Base-by-base conservation (phyloP, 441 rosid genomes). In the Francoa sonchifolia region DNA sequence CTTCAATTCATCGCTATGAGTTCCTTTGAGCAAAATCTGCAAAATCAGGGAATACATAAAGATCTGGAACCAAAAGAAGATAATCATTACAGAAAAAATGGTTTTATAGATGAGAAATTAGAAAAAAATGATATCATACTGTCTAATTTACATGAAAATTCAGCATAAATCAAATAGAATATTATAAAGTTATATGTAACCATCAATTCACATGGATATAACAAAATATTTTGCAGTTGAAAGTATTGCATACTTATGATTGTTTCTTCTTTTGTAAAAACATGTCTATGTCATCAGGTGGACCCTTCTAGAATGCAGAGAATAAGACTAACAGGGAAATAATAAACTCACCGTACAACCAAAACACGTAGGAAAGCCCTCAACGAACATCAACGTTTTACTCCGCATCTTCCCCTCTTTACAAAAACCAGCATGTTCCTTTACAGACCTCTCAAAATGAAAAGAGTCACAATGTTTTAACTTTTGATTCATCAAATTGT, bases 11-110 rank as follows among this genome's bases (percentile, higher is more conserved):
- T 76, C 75, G 17, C 80, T 74, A 40, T 77, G 71, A 65, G 83
- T 65, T 64, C 99, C 99, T 75, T 77, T 86, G 58, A 90, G 69
- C 67, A 90, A 72, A 62, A 90, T 71, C 99, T 90, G 83, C 61
- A 69, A 40, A 26, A 66, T 25, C 6, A 44, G 11, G 40, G 17
- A 32, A 30, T 18, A 31, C 22, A 47, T 20, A 10, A 13, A 49
- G 21, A 12, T 33, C 1, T 12, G 36, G 12, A 1, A 15, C 1
- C n/a, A 12, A 15, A 33, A 3, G 6, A 8, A n/a, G 3, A 11
- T 6, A n/a, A 10, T 3, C 36, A 33, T 33, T 5, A 11, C 13
- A 33, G 12, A 33, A 4, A 15, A 33, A 33, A 11, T 12, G 17
- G 5, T 2, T 6, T n/a, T n/a, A n/a, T n/a, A n/a, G n/a, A n/a